phyloP scores from a whole-genome alignment of 2,329 filamentous ascomycete species.

The Colletotrichum chrysophilum region DNA sequence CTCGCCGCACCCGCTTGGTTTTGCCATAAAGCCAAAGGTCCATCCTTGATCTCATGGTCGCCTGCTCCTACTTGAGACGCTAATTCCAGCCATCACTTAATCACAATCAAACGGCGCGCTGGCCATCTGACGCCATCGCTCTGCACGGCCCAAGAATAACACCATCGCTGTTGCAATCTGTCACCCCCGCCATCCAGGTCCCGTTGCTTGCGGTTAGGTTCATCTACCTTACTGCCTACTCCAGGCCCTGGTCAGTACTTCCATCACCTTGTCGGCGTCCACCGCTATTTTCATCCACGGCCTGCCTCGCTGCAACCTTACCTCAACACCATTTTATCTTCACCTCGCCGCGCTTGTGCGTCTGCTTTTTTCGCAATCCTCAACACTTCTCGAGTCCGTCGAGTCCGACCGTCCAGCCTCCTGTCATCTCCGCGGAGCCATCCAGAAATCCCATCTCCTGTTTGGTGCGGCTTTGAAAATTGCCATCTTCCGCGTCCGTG shows the following conservation, averaged over 20 bases:
- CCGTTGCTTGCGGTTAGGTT: background rate
- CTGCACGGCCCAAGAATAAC: slow-evolving; percentile 7
- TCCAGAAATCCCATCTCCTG: background rate
- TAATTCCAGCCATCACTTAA: slow-evolving; percentile 3
- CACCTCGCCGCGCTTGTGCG: background rate
- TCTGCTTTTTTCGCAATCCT: background rate
- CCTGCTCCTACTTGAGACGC: slow-evolving; percentile 13
- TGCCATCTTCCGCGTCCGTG: background rate
- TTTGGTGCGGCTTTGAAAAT: background rate
- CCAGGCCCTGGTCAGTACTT: background rate
- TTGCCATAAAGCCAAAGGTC: slow-evolving; percentile 8
- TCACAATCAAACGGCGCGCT: slow-evolving; percentile 1
- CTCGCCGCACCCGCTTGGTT: background rate
- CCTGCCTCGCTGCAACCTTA: background rate
- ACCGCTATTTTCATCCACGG: background rate
- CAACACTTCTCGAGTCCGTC: background rate
- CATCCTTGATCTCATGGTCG: slow-evolving; percentile 14
- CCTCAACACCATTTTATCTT: background rate
- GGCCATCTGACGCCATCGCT: slow-evolving; percentile 11
- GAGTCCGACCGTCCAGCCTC: background rate
- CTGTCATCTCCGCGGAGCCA: background rate
- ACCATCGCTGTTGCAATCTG: background rate
- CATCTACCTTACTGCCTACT: background rate
- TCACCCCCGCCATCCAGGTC: background rate
- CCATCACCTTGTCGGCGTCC: background rate